Conservation (phyloP, 768 basidiomycete species). For the Leccinum variicolor region DNA sequence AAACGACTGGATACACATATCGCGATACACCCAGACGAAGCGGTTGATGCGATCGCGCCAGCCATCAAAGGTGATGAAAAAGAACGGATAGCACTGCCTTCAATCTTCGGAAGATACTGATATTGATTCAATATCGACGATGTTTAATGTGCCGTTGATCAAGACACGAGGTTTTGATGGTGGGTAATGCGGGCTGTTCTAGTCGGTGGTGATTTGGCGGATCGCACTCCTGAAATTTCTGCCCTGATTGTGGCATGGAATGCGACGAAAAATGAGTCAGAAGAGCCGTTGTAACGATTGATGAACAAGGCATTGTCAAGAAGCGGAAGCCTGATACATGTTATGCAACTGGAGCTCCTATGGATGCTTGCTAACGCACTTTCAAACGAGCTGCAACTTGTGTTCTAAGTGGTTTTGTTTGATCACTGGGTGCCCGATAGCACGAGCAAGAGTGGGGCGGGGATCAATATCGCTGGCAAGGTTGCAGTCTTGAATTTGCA, state of each 20-base stretch:
- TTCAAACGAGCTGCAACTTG: conserved; percentile 30
- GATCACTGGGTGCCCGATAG: background rate
- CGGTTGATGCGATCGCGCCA: no score
- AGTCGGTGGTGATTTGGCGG: conserved; percentile 75
- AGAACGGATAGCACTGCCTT: no score
- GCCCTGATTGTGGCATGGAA: conserved; percentile 51
- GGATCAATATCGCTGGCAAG: conserved; percentile 17
- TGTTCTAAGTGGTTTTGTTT: no score
- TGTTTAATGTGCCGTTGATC: background rate
- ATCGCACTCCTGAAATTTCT: conserved; percentile 62
- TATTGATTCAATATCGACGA: background rate
- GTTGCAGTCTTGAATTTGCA: background rate
- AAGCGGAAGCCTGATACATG: conserved; percentile 16
- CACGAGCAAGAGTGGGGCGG: conserved; percentile 8
- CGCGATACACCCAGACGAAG: no score
- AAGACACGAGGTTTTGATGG: background rate
- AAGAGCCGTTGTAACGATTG: conserved; percentile 45
- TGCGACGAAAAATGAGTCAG: conserved; percentile 27
- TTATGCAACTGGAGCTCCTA: conserved; percentile 59
- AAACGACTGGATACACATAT: no score
- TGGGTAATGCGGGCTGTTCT: conserved; percentile 50
- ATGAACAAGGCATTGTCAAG: conserved; percentile 43
- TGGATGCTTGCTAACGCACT: conserved; percentile 70
- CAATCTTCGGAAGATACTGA: no score
- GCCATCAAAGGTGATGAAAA: no score